These are phyloP conservation scores for Rhizopogon rudus DNA, from an alignment of 768 basidiomycete species.

Conservation along the genomic window DNA sequence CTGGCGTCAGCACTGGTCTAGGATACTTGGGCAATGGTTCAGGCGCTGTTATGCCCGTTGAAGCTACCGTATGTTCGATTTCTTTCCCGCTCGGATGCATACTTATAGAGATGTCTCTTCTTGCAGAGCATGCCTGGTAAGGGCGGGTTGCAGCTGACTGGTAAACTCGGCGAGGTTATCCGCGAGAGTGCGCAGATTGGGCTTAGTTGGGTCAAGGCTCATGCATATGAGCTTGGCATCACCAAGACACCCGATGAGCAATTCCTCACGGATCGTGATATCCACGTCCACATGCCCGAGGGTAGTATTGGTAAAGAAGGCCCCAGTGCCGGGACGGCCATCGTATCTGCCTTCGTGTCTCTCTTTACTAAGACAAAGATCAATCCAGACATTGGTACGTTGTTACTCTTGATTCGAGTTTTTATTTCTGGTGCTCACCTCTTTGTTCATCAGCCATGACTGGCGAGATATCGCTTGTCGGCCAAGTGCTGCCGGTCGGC, in stretches of 20 bases:
- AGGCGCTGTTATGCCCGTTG: conserved; percentile 96
- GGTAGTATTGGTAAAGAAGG: conserved; percentile 94
- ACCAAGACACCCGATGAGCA: conserved; percentile 66
- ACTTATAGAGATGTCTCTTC: background rate
- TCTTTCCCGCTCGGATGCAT: background rate
- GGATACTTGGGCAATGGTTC: conserved; percentile 96
- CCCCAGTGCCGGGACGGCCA: conserved; percentile 93
- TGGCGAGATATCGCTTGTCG: conserved; percentile 94
- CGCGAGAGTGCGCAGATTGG: conserved; percentile 95
- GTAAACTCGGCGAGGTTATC: conserved; percentile 98
- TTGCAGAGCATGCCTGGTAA: conserved; percentile 94
- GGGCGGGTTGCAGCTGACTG: conserved; percentile 86
- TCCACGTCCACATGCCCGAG: conserved; percentile 97
- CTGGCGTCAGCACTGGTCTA: conserved; percentile 91
- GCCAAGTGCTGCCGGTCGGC: conserved; percentile 94
- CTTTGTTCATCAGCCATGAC: conserved; percentile 72
- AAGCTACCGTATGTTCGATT: conserved; percentile 68
- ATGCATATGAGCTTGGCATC: conserved; percentile 87
- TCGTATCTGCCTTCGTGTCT: conserved; percentile 86
- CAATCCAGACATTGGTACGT: conserved; percentile 82
- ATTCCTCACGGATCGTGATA: conserved; percentile 79
- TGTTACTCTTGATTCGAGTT: background rate
- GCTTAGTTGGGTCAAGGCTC: conserved; percentile 87
- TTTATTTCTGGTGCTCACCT: background rate
- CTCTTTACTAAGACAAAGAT: conserved; percentile 85